Conservation (phyloP, 2,329 filamentous ascomycete genomes). For the Dissoconium aciculare region DNA sequence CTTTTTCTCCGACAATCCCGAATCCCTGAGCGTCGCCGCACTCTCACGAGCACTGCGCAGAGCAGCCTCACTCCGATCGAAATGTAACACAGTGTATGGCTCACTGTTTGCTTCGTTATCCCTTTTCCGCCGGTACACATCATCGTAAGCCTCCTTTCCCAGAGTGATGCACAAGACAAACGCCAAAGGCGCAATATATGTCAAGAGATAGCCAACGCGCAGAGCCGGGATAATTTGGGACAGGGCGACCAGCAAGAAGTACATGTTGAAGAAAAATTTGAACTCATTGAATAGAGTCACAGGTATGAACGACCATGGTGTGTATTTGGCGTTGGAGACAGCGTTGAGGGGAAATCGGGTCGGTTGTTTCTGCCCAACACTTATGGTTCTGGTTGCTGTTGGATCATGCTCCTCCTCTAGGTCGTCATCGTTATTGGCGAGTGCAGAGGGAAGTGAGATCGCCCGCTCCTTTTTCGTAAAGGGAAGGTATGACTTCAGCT, state of each 20-base stretch:
- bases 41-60: conserved; percentile 9
- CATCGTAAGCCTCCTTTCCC: conserved; percentile 90
- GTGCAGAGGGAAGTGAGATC: conserved; percentile 15
- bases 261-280: conserved; percentile 99
- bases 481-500: conserved; percentile 10
- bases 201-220: conserved; percentile 85
- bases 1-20: conserved; percentile 20
- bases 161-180: conserved; percentile 88
- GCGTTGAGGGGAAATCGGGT: conserved; percentile 76
- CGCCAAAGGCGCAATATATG: conserved; percentile 80
- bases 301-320: conserved; percentile 82
- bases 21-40: conserved; percentile 20
- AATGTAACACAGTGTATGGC: conserved; percentile 61
- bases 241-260: conserved; percentile 86
- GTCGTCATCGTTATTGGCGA: conserved; percentile 23
- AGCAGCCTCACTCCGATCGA: conserved; percentile 41
- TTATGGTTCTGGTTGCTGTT: conserved; percentile 56
- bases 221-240: conserved; percentile 84
- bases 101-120: conserved; percentile 94
- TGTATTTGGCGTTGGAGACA: conserved; percentile 96
- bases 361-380: conserved; percentile 58
- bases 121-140: conserved; percentile 69
- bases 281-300: conserved; percentile 96
- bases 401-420: conserved; percentile 38
- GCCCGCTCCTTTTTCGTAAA: conserved; percentile 12